Base-by-base conservation (phyloP, 345 rosid genomes). In the Salix caprea region DNA sequence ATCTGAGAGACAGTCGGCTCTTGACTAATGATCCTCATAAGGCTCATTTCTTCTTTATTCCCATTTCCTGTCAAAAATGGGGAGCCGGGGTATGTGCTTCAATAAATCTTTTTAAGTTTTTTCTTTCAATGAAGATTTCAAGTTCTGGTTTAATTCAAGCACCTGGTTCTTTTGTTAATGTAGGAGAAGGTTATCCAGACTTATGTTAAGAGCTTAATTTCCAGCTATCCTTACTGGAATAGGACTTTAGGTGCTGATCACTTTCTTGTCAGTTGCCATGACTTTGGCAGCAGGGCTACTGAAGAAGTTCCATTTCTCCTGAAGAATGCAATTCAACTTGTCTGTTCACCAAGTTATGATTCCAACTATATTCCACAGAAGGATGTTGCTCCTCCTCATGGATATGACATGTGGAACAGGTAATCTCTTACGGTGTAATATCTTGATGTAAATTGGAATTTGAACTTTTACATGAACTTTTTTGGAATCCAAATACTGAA, bases 241-340 rank as follows among this genome's bases (percentile, higher is more conserved):
- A 88, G 98, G 80, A 96, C 99, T 0, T 83, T 96, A 9, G 99
- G 99, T 54, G 95, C 95, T 13, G 99, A 96, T 90, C 99, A 96
- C 78, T 96, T 96, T 84, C 93, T 96, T 71, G 96, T 93, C 28
- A 96, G 98, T 10, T 96, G 98, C 78, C 98, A 96, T 74, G 99
- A 96, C 79, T 94, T 93, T 42, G 99, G 97, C 70, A 97, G 93
- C 54, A 90, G 98, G 80, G 97, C 98, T n/a, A 93, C 94, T 14
- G 98, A 96, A 50, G 98, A 94, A 30, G 88, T 90, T 76, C 87
- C 94, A 0, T 81, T 89, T 73, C 88, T 96, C 18, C 82, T 93
- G 66, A 96, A 96, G 89, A 96, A 96, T 84, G 88, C 98, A 0
- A 93, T 96, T 82, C 88, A 98, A 52, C 96, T 87, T 48, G 98